A percentile compares a stretch with the other conserved stretches of the same genome.
Conservation (phyloP, 805 yeast species). For the Zygoascus tannicola region DNA sequence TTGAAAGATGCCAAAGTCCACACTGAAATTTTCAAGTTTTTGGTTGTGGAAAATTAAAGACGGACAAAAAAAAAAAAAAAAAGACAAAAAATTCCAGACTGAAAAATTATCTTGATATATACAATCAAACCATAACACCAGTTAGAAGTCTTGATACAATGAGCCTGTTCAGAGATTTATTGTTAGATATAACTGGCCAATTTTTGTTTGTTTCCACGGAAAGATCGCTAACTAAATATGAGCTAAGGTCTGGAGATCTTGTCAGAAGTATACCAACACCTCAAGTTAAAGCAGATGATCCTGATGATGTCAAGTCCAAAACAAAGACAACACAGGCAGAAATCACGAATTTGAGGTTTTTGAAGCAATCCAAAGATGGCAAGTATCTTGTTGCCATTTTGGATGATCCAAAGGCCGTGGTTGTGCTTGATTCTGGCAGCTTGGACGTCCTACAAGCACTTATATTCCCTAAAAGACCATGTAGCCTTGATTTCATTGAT, state of each 20-base stretch:
- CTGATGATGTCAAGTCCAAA: neutral
- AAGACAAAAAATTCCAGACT: too few relatives aligned
- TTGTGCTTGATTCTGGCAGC: slow-evolving; percentile 41
- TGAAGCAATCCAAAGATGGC: slow-evolving; percentile 46
- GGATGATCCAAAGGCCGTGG: slow-evolving; percentile 74
- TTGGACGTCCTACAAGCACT: slow-evolving; percentile 46
- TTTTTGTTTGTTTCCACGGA: slow-evolving; percentile 10
- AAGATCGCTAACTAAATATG: slow-evolving; percentile 23
- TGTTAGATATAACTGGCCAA: slow-evolving; percentile 4
- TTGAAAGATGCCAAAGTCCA: too few relatives aligned
- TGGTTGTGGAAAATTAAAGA: too few relatives aligned
- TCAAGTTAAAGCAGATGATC: slow-evolving; percentile 2
- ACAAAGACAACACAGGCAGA: slow-evolving; percentile 34
- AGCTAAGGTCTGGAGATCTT: slow-evolving; percentile 7
- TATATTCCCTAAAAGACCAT: slow-evolving; percentile 83
- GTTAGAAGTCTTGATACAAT: too few relatives aligned
- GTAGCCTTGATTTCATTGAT: slow-evolving; percentile 55
- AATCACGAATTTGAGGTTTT: slow-evolving; percentile 54
- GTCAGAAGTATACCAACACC: slow-evolving; percentile 4
- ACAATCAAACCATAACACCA: too few relatives aligned
- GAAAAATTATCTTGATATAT: too few relatives aligned
- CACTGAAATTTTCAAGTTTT: too few relatives aligned
- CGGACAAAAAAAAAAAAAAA: too few relatives aligned
- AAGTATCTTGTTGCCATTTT: slow-evolving; percentile 56
- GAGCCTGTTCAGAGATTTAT: neutral